Evolutionary conservation across 192 early-diverging fungal genomes (phyloP).

Genomic region (Mortierella alpina): DNA sequence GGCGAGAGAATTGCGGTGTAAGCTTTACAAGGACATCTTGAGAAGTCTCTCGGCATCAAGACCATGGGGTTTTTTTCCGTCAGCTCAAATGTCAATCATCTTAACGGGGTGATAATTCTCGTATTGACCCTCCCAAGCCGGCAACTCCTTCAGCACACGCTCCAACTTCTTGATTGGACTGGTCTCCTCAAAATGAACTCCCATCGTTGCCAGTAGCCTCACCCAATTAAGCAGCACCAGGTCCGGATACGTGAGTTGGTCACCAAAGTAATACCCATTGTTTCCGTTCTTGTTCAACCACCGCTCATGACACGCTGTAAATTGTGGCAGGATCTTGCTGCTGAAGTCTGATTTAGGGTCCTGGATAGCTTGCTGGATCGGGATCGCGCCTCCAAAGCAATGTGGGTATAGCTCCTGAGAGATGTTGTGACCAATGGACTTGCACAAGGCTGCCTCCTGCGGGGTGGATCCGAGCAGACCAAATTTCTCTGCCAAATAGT

Average conservation of each 20-base stretch:
- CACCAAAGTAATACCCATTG: slow-evolving; percentile 32
- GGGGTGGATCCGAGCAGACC: slow-evolving; percentile 30
- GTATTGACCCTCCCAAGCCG: slow-evolving; percentile 8
- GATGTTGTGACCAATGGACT: slow-evolving; percentile 36
- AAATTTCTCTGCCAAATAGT: slow-evolving; percentile 46
- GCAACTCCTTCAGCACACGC: neutral
- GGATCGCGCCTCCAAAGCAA: slow-evolving; percentile 10
- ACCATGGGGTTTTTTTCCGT: too few relatives aligned
- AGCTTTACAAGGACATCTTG: too few relatives aligned
- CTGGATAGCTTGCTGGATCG: slow-evolving; percentile 8
- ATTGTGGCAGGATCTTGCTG: slow-evolving; percentile 24
- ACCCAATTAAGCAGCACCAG: slow-evolving; percentile 25
- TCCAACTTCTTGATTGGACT: slow-evolving; percentile 4
- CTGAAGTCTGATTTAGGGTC: slow-evolving; percentile 21
- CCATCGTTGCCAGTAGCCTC: slow-evolving; percentile 4
- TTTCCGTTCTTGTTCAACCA: slow-evolving; percentile 31
- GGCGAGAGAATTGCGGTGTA: too few relatives aligned
- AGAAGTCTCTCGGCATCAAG: too few relatives aligned
- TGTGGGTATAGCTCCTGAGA: slow-evolving; percentile 21
- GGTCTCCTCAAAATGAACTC: neutral
- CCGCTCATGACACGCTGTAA: slow-evolving; percentile 14
- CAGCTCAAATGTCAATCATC: neutral
- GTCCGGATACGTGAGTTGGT: slow-evolving; percentile 13
- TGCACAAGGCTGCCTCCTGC: slow-evolving; percentile 18
- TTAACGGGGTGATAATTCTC: slow-evolving; percentile 7